Percentiles rank a stretch among this genome's conserved stretches.
phyloP scores from a whole-genome alignment of 2,329 filamentous ascomycete genomes.

The Monilinia laxa region DNA sequence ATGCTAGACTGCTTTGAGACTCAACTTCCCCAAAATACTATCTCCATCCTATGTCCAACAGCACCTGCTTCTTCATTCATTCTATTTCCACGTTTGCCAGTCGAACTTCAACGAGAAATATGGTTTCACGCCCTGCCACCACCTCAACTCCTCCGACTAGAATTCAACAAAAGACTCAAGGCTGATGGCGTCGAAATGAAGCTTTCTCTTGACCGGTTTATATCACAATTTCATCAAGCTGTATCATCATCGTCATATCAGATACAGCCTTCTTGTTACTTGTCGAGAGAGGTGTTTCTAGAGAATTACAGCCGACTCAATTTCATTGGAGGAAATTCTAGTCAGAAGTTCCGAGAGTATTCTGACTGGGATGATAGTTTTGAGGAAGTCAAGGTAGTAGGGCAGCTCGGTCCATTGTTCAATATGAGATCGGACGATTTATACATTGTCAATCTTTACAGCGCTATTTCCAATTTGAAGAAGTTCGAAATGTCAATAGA shows the following conservation, averaged over 20 bases:
- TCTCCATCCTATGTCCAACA: too few relatives aligned
- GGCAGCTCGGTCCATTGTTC: neutral
- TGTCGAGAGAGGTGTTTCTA: neutral
- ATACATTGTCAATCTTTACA: neutral
- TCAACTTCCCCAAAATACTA: neutral
- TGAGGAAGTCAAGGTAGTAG: neutral
- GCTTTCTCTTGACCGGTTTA: neutral
- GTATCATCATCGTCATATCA: neutral
- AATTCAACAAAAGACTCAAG: neutral
- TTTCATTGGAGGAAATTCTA: neutral
- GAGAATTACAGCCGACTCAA: neutral
- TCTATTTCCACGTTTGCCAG: neutral
- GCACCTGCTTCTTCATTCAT: neutral
- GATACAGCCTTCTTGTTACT: neutral
- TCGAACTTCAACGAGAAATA: constrained; percentile 1
- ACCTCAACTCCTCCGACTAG: neutral
- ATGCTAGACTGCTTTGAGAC: constrained; percentile 1
- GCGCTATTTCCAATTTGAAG: rapidly evolving
- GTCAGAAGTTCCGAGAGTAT: neutral
- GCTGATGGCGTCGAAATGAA: neutral
- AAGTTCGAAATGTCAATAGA: neutral
- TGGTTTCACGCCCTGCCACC: neutral
- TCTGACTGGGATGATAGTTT: neutral
- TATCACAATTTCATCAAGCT: rapidly evolving
- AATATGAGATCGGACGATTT: neutral